phyloP scores from a whole-genome alignment of 2,329 filamentous ascomycete genomes.

The Pseudocercospora eumusae region DNA sequence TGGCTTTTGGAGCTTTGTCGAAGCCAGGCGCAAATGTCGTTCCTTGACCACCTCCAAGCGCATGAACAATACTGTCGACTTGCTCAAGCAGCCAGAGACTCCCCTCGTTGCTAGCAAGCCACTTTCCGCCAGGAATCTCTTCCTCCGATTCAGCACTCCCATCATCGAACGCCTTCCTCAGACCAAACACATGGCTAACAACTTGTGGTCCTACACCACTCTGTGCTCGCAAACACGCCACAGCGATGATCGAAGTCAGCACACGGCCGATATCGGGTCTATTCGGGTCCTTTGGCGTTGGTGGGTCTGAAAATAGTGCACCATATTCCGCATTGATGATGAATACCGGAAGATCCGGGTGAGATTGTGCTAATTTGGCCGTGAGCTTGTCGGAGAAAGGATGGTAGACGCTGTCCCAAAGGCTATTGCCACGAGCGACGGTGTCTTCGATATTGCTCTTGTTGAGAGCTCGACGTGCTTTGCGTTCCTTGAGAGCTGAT shows the following conservation, averaged over 20 bases:
- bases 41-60: conserved; percentile 50
- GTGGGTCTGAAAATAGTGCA: conserved; percentile 69
- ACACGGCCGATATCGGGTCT: conserved; percentile 65
- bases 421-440: conserved; percentile 59
- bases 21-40: conserved; percentile 60
- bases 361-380: conserved; percentile 69
- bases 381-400: conserved; percentile 73
- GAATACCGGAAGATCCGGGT: conserved; percentile 79
- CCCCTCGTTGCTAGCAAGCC: conserved; percentile 66
- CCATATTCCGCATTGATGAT: conserved; percentile 76
- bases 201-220: conserved; percentile 83
- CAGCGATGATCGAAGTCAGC: conserved; percentile 70
- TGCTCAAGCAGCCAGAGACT: conserved; percentile 63
- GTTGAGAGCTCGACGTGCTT: conserved; percentile 44
- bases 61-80: conserved; percentile 61
- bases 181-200: conserved; percentile 75
- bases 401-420: conserved; percentile 77
- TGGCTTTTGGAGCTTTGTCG: conserved; percentile 46
- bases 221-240: conserved; percentile 74
- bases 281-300: conserved; percentile 35
- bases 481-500: conserved; percentile 47
- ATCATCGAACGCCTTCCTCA: conserved; percentile 74
- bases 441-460: conserved; percentile 52
- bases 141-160: conserved; percentile 56
- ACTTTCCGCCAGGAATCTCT: conserved; percentile 60